These are phyloP conservation scores for Boletus sp. DNA, from an alignment of 768 basidiomycete genomes.

Conservation along the genomic window DNA sequence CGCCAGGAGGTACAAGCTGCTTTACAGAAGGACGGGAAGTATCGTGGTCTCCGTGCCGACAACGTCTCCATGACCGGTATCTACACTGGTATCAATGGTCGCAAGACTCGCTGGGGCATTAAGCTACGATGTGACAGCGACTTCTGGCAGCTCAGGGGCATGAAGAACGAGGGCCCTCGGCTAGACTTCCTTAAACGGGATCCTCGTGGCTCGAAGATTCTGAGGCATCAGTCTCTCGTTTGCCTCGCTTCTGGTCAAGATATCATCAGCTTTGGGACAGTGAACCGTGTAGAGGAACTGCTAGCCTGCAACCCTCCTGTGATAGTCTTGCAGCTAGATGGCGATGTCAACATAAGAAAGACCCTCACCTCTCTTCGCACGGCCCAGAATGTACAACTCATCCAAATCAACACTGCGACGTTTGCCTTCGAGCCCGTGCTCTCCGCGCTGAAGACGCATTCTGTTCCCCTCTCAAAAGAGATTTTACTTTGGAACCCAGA, in stretches of 20 bases:
- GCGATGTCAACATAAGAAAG: constrained; percentile 34
- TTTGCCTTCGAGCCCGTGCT: constrained; percentile 66
- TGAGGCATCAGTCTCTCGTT: constrained; percentile 54
- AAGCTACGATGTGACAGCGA: constrained; percentile 35
- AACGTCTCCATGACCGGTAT: constrained; percentile 38
- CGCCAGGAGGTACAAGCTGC: constrained; percentile 50
- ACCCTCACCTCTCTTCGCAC: constrained; percentile 39
- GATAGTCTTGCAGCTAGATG: constrained; percentile 55
- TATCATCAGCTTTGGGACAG: constrained; percentile 54
- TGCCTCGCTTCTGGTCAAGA: constrained; percentile 49
- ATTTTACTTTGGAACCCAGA: constrained; percentile 51
- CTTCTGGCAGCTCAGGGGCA: constrained; percentile 34
- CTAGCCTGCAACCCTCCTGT: constrained; percentile 47
- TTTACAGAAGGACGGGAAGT: constrained; percentile 35
- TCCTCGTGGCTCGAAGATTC: constrained; percentile 31
- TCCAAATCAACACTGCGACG: constrained; percentile 57
- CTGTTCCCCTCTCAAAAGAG: constrained; percentile 48
- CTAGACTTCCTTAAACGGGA: constrained; percentile 36
- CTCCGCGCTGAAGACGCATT: constrained; percentile 41
- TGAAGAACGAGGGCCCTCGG: constrained; percentile 29
- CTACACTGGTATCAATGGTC: constrained; percentile 25
- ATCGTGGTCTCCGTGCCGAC: constrained; percentile 34
- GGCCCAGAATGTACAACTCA: constrained; percentile 37
- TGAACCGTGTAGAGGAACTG: constrained; percentile 54
- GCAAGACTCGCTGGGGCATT: constrained; percentile 41